These are phyloP conservation scores for Hymenoscyphus fructigenus DNA, from an alignment of 2,329 filamentous ascomycete genomes.

Conservation along the genomic window DNA sequence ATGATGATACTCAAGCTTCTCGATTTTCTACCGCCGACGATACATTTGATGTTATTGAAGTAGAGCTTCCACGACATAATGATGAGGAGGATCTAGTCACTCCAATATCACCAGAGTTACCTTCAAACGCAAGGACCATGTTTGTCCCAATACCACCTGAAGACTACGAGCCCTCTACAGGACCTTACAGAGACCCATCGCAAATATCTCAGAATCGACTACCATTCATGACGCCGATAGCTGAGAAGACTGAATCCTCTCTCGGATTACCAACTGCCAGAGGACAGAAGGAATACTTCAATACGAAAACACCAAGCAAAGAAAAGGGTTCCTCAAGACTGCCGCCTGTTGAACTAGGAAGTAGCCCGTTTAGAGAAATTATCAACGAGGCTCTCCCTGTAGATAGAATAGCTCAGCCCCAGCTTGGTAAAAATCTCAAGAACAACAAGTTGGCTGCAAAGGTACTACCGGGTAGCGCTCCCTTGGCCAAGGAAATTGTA, in stretches of 20 bases:
- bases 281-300: slow-evolving; percentile 56
- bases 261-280: slow-evolving; percentile 64
- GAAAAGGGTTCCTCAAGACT: slow-evolving; percentile 27
- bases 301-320: slow-evolving; percentile 76
- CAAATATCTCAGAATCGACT: slow-evolving; percentile 85
- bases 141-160: slow-evolving; percentile 82
- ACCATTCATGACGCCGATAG: slow-evolving; percentile 98
- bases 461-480: slow-evolving; percentile 33
- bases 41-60: slow-evolving; percentile 33
- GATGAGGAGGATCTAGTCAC: slow-evolving; percentile 46
- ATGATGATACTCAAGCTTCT: slow-evolving; percentile 40
- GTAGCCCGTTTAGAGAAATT: slow-evolving; percentile 72
- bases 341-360: slow-evolving; percentile 43
- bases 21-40: slow-evolving; percentile 43
- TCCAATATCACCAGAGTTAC: slow-evolving; percentile 43
- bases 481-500: slow-evolving; percentile 42
- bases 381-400: slow-evolving; percentile 51
- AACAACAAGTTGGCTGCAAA: slow-evolving; percentile 38
- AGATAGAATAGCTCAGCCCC: slow-evolving; percentile 52
- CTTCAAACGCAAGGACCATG: slow-evolving; percentile 49
- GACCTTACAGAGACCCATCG: slow-evolving; percentile 76
- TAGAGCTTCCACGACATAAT: slow-evolving; percentile 31
- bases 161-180: slow-evolving; percentile 77
- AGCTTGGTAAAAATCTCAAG: slow-evolving; percentile 49
- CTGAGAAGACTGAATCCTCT: slow-evolving; percentile 90